These are phyloP conservation scores for Pelargonium fulgidum DNA, from an alignment of 441 rosid genomes.

Conservation along the genomic window DNA sequence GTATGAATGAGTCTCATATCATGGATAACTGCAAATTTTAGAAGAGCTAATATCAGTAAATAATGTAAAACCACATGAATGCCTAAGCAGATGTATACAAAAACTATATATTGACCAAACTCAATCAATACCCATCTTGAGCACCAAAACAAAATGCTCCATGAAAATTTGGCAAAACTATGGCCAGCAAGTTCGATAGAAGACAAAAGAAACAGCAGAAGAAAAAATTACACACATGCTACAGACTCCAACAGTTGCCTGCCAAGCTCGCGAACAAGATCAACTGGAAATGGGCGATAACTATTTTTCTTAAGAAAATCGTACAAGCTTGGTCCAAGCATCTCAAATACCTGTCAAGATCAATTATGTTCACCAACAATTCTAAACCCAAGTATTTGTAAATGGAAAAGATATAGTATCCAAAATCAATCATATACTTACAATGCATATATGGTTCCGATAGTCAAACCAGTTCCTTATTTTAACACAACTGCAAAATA, in stretches of 20 bases:
- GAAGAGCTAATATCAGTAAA: slow-evolving; percentile 13
- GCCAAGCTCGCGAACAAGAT: slow-evolving; percentile 96
- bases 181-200: neutral
- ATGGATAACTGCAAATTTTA: slow-evolving; percentile 69
- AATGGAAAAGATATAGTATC: slow-evolving; percentile 45
- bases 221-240: slow-evolving; percentile 67
- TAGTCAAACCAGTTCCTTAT: slow-evolving; percentile 98
- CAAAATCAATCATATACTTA: slow-evolving; percentile 51
- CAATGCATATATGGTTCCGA: slow-evolving; percentile 95
- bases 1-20: slow-evolving; percentile 78
- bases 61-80: slow-evolving; percentile 61
- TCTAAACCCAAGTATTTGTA: slow-evolving; percentile 51
- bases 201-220: slow-evolving; percentile 31
- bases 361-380: slow-evolving; percentile 68
- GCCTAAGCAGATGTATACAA: too few species aligned
- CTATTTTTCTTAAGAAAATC: slow-evolving; percentile 95
- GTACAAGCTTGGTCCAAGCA: slow-evolving; percentile 97
- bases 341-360: slow-evolving; percentile 95
- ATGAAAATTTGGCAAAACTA: neutral
- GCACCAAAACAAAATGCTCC: neutral
- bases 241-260: slow-evolving; percentile 97
- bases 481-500: slow-evolving; percentile 96
- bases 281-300: slow-evolving; percentile 92
- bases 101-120: too few species aligned
- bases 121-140: too few species aligned